Evolutionary conservation across 352 stramenopile genomes (phyloP), one percentile per base, ranked within the genome.

Genomic region (Aphanomyces euteiches): DNA sequence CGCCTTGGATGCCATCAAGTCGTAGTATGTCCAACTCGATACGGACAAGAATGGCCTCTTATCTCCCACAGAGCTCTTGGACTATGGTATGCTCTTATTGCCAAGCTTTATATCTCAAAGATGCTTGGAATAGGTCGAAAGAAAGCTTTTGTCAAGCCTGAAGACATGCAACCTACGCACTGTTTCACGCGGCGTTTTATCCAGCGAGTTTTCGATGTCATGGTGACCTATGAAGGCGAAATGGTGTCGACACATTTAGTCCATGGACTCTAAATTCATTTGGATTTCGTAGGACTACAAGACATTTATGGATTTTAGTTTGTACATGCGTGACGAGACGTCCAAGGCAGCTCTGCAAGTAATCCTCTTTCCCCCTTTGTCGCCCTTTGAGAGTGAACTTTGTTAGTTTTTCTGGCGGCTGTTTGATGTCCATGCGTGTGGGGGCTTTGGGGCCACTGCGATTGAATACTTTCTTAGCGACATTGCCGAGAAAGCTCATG

Each of bases 21-120:
- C 36, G 3, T 43, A 70, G 64, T 70, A 70, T 36, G 4, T 70
- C 5, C 64, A 70, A 36, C 19, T 70, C 6, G 64, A 70, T n/a
- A 48, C 64, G 4, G 34, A 70, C 64, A 70, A 70, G 34, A 64
- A 70, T n/a, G 64, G 64, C 13, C 6, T 70, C 47, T 50, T 70
- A 21, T 70, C 64, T 8, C 15, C 39, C 28, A 7, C 39, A 2
- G 64, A 70, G 41, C 10, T 70, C 15, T 45, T 69, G 19, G 19
- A 45, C 8, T 69, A 69, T 61, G 63, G 63, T 69, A 43, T 13
- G 5, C 4, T 28, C 17, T 36, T 7, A 19, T 58, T 19, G 50
- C 1, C 8, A 28, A 28, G 28, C 28, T 28, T 28, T 28, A 28
- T 2, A 28, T 28, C 28, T 28, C 28, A 28, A 28, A 28, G 28